Evolutionary conservation across 192 early-diverging fungal genomes (phyloP).

Genomic region (Physocladia obscura): DNA sequence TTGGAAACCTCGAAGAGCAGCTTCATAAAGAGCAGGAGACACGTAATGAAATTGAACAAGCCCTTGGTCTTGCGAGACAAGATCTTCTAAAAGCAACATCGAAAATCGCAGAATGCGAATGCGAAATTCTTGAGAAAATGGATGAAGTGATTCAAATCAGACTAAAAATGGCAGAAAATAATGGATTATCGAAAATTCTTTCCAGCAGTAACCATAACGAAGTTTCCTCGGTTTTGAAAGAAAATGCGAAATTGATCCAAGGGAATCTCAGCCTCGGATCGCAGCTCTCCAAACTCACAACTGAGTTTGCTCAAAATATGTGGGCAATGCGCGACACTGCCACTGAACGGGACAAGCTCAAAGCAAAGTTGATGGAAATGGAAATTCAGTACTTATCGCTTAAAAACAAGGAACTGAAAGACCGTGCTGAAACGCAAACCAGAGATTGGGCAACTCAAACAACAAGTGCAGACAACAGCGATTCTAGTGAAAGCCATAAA

Average conservation of each 20-base stretch:
- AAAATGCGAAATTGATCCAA: constrained; percentile 20
- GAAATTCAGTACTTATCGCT: neutral
- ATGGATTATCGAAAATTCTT: neutral
- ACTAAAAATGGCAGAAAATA: neutral
- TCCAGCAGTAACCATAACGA: too few species aligned
- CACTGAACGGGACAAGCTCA: neutral
- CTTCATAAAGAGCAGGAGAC: neutral
- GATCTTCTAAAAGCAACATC: constrained; percentile 14
- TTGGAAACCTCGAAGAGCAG: neutral
- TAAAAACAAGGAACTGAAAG: neutral
- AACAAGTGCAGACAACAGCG: neutral
- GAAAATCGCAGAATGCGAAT: neutral
- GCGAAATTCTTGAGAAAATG: neutral
- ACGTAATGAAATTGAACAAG: neutral
- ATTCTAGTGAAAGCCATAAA: neutral
- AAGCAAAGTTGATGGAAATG: constrained; percentile 4
- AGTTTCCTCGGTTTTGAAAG: neutral
- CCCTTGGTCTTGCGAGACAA: constrained; percentile 6
- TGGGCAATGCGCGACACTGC: constrained; percentile 5
- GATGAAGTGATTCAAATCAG: neutral
- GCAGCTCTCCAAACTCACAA: constrained; percentile 21
- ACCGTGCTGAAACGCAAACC: neutral
- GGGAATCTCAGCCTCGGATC: constrained; percentile 17
- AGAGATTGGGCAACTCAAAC: constrained; percentile 25
- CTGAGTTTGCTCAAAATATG: neutral